Evolutionary conservation across 2,329 filamentous ascomycete species (phyloP), one percentile per base, ranked within the genome.

Genomic region (Madurella fahalii): DNA sequence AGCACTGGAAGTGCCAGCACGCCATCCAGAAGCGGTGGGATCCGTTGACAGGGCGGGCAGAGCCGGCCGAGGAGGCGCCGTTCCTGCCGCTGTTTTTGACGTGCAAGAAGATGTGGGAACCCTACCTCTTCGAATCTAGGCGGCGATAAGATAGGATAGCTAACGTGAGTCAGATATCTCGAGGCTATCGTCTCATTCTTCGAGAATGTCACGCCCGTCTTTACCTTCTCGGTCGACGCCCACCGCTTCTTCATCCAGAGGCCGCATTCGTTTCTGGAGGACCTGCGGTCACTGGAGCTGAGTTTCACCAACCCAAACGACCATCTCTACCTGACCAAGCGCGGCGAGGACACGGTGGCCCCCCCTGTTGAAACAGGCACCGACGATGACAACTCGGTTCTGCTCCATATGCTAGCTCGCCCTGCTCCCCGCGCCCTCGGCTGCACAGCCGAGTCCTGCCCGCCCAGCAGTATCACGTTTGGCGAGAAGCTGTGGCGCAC

Each of bases 1-100:
- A 49, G 17, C 64, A 66, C 50, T 64, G 62, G 63, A 53, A 56
- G 37, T 66, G 64, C 42, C 64, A 66, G 59, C 52, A 56, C 2
- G 57, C 51, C 16, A 32, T 58, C 12, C 63, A 64, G 58, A 17
- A 45, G 37, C 52, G 54, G 5, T 65, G 63, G 63, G 54, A 59
- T 30, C 52, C 57, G 11, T 25, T 13, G 1, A 49, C 50, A 8
- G 58, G 50, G 2, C 46, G 48, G 4, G 52, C 50, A 2, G 41
- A 17, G 30, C 37, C 45, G 11, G 32, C 15, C 2, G 56, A 57
- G 17, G 12, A 9, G 15, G 55, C 47, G 13, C 56, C 56, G 9
- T 63, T 64, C 34, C 42, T 65, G 44, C 48, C 56, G 1, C n/a
- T 63, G 25, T 65, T 64, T 37, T 30, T 65, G 45, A 59, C 60